These are phyloP conservation scores for Cyclocybe aegerita DNA, from an alignment of 768 basidiomycete species.

Conservation along the genomic window DNA sequence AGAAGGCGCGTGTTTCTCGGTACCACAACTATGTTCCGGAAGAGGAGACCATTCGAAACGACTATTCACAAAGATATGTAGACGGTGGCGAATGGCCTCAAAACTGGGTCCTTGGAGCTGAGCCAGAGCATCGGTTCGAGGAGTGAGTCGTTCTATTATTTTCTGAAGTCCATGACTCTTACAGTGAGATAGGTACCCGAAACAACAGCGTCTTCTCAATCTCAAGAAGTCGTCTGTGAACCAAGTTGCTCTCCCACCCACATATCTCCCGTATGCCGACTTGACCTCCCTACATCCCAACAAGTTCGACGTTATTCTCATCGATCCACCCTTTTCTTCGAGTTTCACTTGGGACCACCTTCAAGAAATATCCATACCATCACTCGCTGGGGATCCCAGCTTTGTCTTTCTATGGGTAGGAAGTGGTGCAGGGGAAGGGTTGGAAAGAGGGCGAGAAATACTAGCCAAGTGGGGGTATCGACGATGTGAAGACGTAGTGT, in stretches of 20 bases:
- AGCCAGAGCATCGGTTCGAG: slow-evolving; percentile 85
- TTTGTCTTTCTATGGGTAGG: slow-evolving; percentile 98
- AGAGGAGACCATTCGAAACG: slow-evolving; percentile 96
- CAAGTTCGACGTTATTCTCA: slow-evolving; percentile 90
- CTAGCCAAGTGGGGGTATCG: slow-evolving; percentile 94
- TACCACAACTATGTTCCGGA: slow-evolving; percentile 86
- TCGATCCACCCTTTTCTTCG: slow-evolving; percentile 88
- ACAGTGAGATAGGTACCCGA: slow-evolving; percentile 73
- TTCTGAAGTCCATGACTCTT: not conserved
- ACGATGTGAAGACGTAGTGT: slow-evolving; percentile 96
- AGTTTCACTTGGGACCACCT: slow-evolving; percentile 86
- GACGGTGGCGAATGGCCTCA: slow-evolving; percentile 93
- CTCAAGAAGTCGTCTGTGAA: slow-evolving; percentile 82
- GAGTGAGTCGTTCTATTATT: slow-evolving; percentile 62
- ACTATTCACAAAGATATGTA: slow-evolving; percentile 90
- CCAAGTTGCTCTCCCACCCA: slow-evolving; percentile 66
- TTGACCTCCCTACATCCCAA: slow-evolving; percentile 55
- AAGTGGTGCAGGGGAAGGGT: slow-evolving; percentile 82
- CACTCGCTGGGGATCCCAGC: slow-evolving; percentile 85
- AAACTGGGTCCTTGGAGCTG: slow-evolving; percentile 89
- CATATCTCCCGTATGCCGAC: slow-evolving; percentile 64
- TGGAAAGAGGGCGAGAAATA: slow-evolving; percentile 89
- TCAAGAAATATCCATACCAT: slow-evolving; percentile 76
- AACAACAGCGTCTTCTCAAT: slow-evolving; percentile 80
- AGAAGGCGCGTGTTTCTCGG: slow-evolving; percentile 66